Conservation (phyloP, 805 yeast genomes). For the Kluyveromyces dobzhanskii region DNA sequence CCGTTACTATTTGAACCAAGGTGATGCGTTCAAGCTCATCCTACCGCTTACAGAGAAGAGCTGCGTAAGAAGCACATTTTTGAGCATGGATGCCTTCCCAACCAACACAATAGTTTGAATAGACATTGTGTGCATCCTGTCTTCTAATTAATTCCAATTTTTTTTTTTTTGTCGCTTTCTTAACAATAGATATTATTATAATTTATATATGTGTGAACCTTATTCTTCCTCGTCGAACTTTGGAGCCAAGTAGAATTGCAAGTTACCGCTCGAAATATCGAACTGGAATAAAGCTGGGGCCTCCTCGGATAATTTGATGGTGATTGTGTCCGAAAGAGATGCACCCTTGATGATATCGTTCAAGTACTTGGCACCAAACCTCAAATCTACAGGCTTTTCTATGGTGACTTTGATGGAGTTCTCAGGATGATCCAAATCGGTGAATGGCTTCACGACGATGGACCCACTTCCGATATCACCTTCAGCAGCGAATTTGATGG, state of each 20-base stretch:
- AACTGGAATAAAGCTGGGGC: slow-evolving; percentile 93
- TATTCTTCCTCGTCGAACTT: slow-evolving; percentile 89
- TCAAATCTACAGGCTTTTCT: slow-evolving; percentile 78
- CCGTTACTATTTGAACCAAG: slow-evolving; percentile 84
- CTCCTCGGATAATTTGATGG: slow-evolving; percentile 79
- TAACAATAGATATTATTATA: slow-evolving; percentile 2
- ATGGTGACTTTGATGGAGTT: slow-evolving; percentile 67
- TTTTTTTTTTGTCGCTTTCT: no score
- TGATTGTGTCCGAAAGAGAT: slow-evolving; percentile 63
- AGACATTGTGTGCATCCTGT: no score
- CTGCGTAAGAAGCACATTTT: slow-evolving; percentile 46
- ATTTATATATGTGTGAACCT: no score
- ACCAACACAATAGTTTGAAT: not conserved
- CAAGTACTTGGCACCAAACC: slow-evolving; percentile 87
- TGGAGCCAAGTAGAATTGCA: slow-evolving; percentile 95
- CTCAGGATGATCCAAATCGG: slow-evolving; percentile 74
- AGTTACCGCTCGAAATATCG: slow-evolving; percentile 75
- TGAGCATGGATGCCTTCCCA: slow-evolving; percentile 15
- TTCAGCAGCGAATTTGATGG: slow-evolving; percentile 80
- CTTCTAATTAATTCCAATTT: no score
- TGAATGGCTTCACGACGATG: slow-evolving; percentile 75
- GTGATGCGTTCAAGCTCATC: slow-evolving; percentile 84
- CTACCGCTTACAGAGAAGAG: slow-evolving; percentile 66
- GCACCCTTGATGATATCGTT: slow-evolving; percentile 89
- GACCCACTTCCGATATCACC: slow-evolving; percentile 90